Percentiles rank a stretch among this genome's conserved stretches.
Evolutionary conservation across 2,329 filamentous ascomycete genomes (phyloP).

Genomic region (Hymenoscyphus occultus): DNA sequence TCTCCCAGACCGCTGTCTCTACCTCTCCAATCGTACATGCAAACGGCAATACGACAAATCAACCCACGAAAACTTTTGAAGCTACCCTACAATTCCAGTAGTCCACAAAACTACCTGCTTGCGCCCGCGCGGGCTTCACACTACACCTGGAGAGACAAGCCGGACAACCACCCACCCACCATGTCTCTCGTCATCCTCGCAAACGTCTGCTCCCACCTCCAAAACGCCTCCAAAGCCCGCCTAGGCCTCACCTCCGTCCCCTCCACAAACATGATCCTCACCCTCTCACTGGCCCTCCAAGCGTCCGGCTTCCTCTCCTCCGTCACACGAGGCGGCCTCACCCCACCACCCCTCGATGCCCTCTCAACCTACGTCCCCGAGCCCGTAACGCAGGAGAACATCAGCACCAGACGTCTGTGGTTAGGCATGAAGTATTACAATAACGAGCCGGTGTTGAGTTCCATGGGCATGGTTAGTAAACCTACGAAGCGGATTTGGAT

Average conservation of each 20-base stretch:
- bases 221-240: conserved; percentile 69
- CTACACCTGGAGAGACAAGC: conserved; percentile 13
- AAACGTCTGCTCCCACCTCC: conserved; percentile 69
- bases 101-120: conserved; percentile 12
- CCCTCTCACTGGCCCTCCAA: conserved; percentile 62
- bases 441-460: conserved; percentile 63
- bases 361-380: conserved; percentile 48
- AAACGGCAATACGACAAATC: background rate
- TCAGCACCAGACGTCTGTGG: conserved; percentile 63
- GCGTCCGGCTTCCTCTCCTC: conserved; percentile 65
- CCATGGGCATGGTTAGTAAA: conserved; percentile 63
- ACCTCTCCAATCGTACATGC: background rate
- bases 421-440: conserved; percentile 73
- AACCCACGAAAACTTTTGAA: background rate
- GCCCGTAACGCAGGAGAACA: conserved; percentile 55
- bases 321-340: conserved; percentile 61
- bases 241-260: conserved; percentile 68
- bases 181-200: conserved; percentile 73
- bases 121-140: conserved; percentile 28
- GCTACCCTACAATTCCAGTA: background rate
- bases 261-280: conserved; percentile 63
- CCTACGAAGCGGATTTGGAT: conserved; percentile 65
- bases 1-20: background rate
- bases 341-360: conserved; percentile 50
- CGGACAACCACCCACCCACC: background rate